Base-by-base conservation (phyloP, 192 early-diverging fungal genomes). In the Dissophora globulifera region DNA sequence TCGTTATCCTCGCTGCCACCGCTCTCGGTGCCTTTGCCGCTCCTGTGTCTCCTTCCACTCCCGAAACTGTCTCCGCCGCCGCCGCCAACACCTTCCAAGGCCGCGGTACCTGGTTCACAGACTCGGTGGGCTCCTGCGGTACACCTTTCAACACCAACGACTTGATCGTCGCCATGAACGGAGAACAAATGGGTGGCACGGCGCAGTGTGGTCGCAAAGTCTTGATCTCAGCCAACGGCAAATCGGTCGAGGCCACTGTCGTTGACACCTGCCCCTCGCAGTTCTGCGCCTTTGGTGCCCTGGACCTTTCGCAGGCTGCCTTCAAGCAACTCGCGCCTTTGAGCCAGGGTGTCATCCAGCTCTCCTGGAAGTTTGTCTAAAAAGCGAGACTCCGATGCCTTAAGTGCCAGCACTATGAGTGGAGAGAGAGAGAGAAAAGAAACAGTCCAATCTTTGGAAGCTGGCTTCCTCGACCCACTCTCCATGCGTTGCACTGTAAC, bases 121-220 rank as follows among this genome's bases (percentile, higher is more conserved):
- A 78, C 46, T 43, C 22, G 7, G 40, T 47, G 23, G 82, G 82
- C 12, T 64, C 75, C 40, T 84, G 82, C 41, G 82, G 68, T n/a
- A 62, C 46, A 8, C 30, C 40, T 12, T 80, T 79, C 54, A 55
- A 69, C 31, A 79, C 80, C 35, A 53, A 72, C n/a, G 74, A 74
- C 40, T 30, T 68, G 69, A 84, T 84, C 33, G 78, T 79, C 38
- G 83, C 83, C 50, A 64, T 84, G 62, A 83, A 80, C 53, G 66
- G 53, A 1, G 56, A 51, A 6, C 75, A 80, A 25, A 79, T 82
- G 63, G 78, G 53, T 35, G 64, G 67, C 29, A 67, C 58, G 30
- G 41, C 67, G 19, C 63, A 76, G n/a, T 85, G 84, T 65, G 69
- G 72, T 40, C 51, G 67, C 31, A 46, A 56, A 16, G 78, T 81